Conservation (phyloP, 2,329 filamentous ascomycete species). For the Leptographium lundbergii region DNA sequence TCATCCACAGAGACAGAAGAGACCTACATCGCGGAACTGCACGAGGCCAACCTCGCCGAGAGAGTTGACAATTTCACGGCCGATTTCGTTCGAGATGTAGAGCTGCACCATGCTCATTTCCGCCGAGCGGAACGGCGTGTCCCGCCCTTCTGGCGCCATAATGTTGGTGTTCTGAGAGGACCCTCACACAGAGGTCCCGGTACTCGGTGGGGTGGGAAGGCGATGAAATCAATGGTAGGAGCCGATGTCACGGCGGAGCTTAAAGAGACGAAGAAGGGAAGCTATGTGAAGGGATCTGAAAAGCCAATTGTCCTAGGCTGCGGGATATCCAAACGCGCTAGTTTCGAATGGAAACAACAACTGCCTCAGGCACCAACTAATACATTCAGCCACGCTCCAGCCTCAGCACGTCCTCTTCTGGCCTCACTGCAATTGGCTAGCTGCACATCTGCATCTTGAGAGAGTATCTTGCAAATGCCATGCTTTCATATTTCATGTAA, state of each 20-base stretch:
- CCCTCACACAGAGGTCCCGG: not conserved
- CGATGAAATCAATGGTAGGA: constrained; percentile 2
- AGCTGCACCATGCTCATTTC: constrained; percentile 99
- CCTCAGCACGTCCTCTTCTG: not conserved
- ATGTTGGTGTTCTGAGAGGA: not conserved
- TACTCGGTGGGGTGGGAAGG: not conserved
- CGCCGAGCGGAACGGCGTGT: constrained; percentile 98
- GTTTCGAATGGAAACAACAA: not conserved
- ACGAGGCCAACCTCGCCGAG: constrained; percentile 92
- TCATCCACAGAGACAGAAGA: not conserved
- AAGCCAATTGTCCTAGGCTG: constrained; percentile 8
- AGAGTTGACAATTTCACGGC: constrained; percentile 91
- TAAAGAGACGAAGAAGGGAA: not conserved
- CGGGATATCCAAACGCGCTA: constrained; percentile 11
- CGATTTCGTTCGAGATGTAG: constrained; percentile 98
- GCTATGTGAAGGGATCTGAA: not conserved
- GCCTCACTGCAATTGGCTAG: not conserved
- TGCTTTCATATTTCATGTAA: no score
- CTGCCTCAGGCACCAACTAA: constrained; percentile 10
- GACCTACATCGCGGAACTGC: constrained; percentile 87
- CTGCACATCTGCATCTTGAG: no score
- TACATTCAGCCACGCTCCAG: not conserved
- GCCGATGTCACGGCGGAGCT: constrained; percentile 7
- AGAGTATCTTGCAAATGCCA: no score
- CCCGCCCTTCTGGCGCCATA: constrained; percentile 56